These are phyloP conservation scores for Artemisia argyi DNA, from an alignment of 129 eudicot species.

Conservation along the genomic window DNA sequence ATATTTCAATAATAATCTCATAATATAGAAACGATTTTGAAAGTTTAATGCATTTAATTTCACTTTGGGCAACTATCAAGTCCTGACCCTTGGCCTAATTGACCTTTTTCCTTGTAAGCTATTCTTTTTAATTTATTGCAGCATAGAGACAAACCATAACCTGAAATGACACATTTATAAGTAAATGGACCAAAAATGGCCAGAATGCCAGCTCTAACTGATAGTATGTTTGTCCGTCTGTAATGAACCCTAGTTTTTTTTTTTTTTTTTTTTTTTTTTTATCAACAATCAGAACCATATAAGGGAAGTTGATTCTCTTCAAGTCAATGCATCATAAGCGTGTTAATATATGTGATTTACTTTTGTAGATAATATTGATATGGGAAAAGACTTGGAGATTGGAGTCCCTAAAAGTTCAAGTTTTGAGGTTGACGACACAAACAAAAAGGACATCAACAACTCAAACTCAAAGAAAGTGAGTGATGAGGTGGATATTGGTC, in stretches of 20 bases:
- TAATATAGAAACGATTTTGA: too few species aligned
- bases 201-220: too few species aligned
- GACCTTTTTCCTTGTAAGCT: not conserved
- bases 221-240: too few species aligned
- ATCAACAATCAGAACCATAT: too few species aligned
- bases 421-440: slow-evolving; percentile 22
- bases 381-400: slow-evolving; percentile 64
- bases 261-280: too few species aligned
- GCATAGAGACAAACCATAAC: not conserved
- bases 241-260: not conserved
- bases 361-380: slow-evolving; percentile 36
- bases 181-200: too few species aligned
- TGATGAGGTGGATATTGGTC: slow-evolving; percentile 27
- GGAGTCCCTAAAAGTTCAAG: slow-evolving; percentile 43
- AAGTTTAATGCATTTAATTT: too few species aligned
- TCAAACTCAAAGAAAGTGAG: slow-evolving; percentile 32
- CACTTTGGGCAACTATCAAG: too few species aligned
- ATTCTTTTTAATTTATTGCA: not conserved
- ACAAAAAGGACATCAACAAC: slow-evolving; percentile 17
- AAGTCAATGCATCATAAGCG: slow-evolving; percentile 2
- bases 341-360: slow-evolving; percentile 14
- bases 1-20: too few species aligned
- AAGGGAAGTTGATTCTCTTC: not conserved
- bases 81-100: not conserved
- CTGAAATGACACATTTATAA: not conserved